A percentile compares a stretch with the other conserved stretches of the same genome.
These are phyloP conservation scores for Lentinula boryana DNA, from an alignment of 768 basidiomycete genomes.

Conservation along the genomic window DNA sequence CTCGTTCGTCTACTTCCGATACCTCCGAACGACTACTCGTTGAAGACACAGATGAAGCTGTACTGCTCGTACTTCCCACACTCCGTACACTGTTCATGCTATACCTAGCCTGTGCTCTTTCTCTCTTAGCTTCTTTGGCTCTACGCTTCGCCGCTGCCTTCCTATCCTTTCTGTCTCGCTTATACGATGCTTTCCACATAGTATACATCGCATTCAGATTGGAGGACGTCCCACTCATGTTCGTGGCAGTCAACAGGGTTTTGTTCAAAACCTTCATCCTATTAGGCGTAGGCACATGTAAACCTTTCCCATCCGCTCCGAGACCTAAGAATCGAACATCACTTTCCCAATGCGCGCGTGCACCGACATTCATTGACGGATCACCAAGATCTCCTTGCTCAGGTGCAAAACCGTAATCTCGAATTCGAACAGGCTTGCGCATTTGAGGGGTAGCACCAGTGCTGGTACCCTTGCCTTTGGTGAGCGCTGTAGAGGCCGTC, in stretches of 20 bases:
- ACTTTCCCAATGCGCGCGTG: not conserved
- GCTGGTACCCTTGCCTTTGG: not conserved
- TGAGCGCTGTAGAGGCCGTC: not conserved
- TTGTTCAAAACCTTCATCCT: slow-evolving; percentile 4
- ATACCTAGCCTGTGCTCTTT: not conserved
- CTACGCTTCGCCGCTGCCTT: not conserved
- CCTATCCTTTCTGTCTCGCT: not conserved
- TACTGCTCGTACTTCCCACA: slow-evolving; percentile 26
- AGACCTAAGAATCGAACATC: not conserved
- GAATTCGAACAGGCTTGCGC: not conserved
- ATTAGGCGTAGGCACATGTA: slow-evolving; percentile 3
- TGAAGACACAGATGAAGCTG: not conserved
- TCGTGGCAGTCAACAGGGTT: not conserved
- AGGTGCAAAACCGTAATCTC: not conserved
- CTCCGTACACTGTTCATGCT: slow-evolving; percentile 31
- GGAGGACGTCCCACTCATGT: not conserved
- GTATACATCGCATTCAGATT: not conserved
- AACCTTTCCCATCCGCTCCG: slow-evolving; percentile 1
- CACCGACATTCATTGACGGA: not conserved
- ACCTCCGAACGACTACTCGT: slow-evolving; percentile 8
- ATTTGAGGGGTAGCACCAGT: not conserved
- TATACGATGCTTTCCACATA: not conserved
- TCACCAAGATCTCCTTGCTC: not conserved
- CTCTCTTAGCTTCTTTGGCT: not conserved
- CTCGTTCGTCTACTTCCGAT: slow-evolving; percentile 12